Base-by-base conservation (phyloP, 2,329 filamentous ascomycete genomes). In the Leptographium radiaticola region DNA sequence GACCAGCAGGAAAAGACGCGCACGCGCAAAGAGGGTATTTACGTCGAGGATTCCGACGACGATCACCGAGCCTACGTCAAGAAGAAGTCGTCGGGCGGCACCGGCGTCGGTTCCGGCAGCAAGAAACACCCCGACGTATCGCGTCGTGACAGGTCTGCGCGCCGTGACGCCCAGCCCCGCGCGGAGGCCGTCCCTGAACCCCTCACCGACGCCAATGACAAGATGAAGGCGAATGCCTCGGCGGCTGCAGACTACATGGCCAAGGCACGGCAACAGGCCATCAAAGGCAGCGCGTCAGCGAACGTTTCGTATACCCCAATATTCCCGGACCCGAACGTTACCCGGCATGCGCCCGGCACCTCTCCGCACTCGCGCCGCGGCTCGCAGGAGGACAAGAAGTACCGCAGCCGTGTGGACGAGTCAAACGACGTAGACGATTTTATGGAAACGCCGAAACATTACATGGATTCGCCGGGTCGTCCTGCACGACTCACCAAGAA, bases 41-140 rank as follows among this genome's bases (percentile, higher is more conserved):
- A 66, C 45, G 58, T 63, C 11, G 64, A 66, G 36, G 60, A 61
- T 2, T 61, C 61, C 1, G 66, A 66, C 11, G 62, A 61, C 0
- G 62, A 64, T 4, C 52, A 55, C 31, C 61, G 18, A 54, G 61
- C 39, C 6, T 53, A 56, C 8, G 57, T 57, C 25, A 67, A 65
- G 56, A 63, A 61, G 50, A n/a, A 60, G 10, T 57, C 60, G 1
- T 43, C 49, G 13, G 38, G 53, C 15, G 61, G 60, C 20, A 18
- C 18, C 9, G 18, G 39, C 39, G 40, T 16, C 40, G 12, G 53
- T n/a, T 60, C 60, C n/a, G 18, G 30, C 6, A 61, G 59, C 57
- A 66, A 62, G 57, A 66, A 66, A 53, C 57, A 64, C 36, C 53
- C 58, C 13, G 64, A 65, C 30, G 57, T 54, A 30, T 53, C 55